A percentile compares a stretch with the other conserved stretches of the same genome.
Evolutionary conservation across 495 filamentous ascomycete species (phyloP).

Genomic region (Aspergillus cavernicola): DNA sequence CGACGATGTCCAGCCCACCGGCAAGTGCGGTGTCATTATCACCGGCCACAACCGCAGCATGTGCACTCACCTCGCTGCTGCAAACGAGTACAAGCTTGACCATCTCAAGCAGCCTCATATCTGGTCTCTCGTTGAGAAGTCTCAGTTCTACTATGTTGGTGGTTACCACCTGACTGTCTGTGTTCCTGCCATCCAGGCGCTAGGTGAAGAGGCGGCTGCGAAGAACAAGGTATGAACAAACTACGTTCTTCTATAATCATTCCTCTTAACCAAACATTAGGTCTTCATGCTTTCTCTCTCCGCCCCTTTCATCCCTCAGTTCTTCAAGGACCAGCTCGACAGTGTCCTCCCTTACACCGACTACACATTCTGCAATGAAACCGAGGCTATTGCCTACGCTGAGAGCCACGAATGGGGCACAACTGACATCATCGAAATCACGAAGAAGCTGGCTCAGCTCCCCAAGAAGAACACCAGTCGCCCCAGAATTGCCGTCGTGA

Average conservation of each 20-base stretch:
- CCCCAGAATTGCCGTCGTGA: conserved; percentile 80
- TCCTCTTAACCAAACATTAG: conserved; percentile 28
- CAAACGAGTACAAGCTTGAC: conserved; percentile 93
- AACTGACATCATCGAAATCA: conserved; percentile 81
- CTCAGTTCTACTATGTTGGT: conserved; percentile 85
- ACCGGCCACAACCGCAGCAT: conserved; percentile 89
- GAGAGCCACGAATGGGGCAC: conserved; percentile 67
- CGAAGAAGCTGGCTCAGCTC: conserved; percentile 75
- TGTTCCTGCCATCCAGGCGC: conserved; percentile 81
- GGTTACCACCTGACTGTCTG: conserved; percentile 88
- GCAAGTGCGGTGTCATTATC: conserved; percentile 94
- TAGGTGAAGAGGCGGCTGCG: conserved; percentile 81
- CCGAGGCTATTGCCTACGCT: conserved; percentile 82
- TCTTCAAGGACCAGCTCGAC: conserved; percentile 96
- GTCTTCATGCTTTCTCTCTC: conserved; percentile 83
- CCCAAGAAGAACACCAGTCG: conserved; percentile 86
- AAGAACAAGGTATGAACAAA: conserved; percentile 66
- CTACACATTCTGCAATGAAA: conserved; percentile 96
- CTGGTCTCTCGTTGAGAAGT: conserved; percentile 85
- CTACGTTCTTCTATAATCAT: neutral
- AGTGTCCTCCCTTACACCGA: conserved; percentile 85
- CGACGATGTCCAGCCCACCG: conserved; percentile 75
- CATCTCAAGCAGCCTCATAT: conserved; percentile 88
- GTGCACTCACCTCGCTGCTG: conserved; percentile 93
- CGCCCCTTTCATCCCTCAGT: conserved; percentile 92